Base-by-base conservation (phyloP, 108 stramenopile species). In the Fragilaria radians region DNA sequence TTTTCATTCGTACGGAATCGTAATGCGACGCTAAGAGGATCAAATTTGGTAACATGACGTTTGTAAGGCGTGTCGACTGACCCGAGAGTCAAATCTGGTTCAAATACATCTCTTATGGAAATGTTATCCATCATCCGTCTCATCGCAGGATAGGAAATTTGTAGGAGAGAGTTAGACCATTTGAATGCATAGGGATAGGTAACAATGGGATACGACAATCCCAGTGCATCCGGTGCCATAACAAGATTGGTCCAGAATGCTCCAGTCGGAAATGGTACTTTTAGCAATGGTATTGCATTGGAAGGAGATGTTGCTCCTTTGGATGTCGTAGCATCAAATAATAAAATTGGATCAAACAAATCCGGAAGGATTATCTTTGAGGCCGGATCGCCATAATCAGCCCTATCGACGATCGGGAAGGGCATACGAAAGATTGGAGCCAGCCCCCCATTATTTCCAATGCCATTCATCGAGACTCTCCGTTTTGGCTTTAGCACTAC, bases 221-320 rank as follows among this genome's bases (percentile, higher is more conserved):
- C 75, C n/a, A 55, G 54, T 49, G 65, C 62, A n/a, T 58, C 62
- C 46, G 85, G 65, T 5, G 52, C 60, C 51, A 92, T 31, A 25
- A 92, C 83, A 22, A 92, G 76, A 62, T 92, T 92, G 17, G 83
- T 89, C 91, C 91, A 92, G 59, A 92, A 92, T 32, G 87, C 83
- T 7, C 91, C 91, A 1, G 87, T 87, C 0, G 91, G 91, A 71
- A 92, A 89, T n/a, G 91, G 83, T 48, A 85, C 63, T n/a, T 67
- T 67, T n/a, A 79, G 57, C 31, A 79, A 67, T 0, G 78, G 77
- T 5, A 31, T 28, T 7, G 31, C 27, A 67, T 22, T 29, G 48
- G 49, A 76, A 79, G n/a, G 54, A 48, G 32, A 28, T 19, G 17
- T 4, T 18, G 46, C 36, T 52, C 0, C 46, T 32, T 59, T 48